These are phyloP conservation scores for Colletotrichum spaethianum DNA, from an alignment of 2,329 filamentous ascomycete genomes.

Conservation along the genomic window DNA sequence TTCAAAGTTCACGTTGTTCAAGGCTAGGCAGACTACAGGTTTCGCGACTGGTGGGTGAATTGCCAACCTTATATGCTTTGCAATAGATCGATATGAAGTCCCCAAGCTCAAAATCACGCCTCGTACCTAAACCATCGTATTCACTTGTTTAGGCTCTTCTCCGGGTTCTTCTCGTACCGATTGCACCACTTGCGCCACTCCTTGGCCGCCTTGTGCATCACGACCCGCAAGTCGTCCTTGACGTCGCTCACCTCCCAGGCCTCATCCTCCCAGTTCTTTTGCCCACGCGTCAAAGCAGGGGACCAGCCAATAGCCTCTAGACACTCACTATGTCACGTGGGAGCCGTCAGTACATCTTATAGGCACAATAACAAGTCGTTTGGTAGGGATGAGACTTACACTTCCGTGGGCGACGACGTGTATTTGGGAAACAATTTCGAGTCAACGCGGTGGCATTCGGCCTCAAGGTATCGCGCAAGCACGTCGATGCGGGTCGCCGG, in stretches of 20 bases:
- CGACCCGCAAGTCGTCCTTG: conserved; percentile 33
- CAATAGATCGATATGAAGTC: not conserved
- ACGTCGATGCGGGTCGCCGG: conserved; percentile 30
- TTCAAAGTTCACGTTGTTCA: not conserved
- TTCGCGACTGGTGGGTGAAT: not conserved
- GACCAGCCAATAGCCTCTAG: conserved; percentile 38
- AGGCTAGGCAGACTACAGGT: not conserved
- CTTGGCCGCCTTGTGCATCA: conserved; percentile 36
- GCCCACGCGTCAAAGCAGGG: conserved; percentile 9
- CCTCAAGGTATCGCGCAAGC: conserved; percentile 28
- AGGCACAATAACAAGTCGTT: not conserved
- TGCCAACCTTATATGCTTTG: not conserved
- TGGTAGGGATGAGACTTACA: conserved; percentile 5
- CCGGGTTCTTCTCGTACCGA: conserved; percentile 34
- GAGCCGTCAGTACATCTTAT: not conserved
- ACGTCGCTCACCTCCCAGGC: conserved; percentile 36
- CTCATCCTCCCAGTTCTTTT: conserved; percentile 40
- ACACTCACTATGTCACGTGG: conserved; percentile 8
- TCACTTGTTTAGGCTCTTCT: conserved; percentile 36
- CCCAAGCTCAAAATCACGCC: not conserved
- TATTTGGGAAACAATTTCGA: conserved; percentile 32
- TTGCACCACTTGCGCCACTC: conserved; percentile 40
- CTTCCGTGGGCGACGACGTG: conserved; percentile 31
- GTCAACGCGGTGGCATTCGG: conserved; percentile 36
- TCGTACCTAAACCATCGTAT: not conserved